Conservation (phyloP, 78 protist species). For the Emiliania huxleyi region DNA sequence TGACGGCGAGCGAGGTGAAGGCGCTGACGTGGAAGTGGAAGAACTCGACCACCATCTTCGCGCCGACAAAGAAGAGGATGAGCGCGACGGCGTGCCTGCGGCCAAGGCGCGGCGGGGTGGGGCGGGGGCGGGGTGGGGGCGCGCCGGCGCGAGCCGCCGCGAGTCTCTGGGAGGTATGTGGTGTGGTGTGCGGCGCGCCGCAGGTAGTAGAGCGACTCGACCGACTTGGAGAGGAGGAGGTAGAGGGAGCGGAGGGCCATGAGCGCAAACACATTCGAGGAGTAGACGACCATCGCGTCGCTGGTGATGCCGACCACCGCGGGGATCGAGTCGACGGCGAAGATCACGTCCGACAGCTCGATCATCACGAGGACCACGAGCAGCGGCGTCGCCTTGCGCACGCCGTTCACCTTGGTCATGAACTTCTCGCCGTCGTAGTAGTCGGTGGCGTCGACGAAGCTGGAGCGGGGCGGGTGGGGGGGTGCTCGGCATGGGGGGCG, state of each 20-base stretch:
- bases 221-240: background rate
- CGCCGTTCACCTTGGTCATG: background rate
- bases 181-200: no score
- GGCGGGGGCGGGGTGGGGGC: background rate
- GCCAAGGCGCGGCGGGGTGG: background rate
- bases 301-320: background rate
- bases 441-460: background rate
- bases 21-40: background rate
- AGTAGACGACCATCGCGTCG: constrained; percentile 2
- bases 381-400: constrained; percentile 8
- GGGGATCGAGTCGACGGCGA: constrained; percentile 22
- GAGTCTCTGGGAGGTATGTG: no score
- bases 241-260: constrained; percentile 1
- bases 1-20: background rate
- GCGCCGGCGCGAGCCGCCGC: background rate
- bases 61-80: constrained; percentile 15
- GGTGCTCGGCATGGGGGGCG: no score
- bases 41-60: background rate
- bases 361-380: background rate
- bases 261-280: constrained; percentile 7
- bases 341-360: constrained; percentile 16
- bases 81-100: background rate
- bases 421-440: background rate
- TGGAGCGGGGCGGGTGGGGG: no score
- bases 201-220: background rate